Base-by-base conservation (phyloP, 2,329 filamentous ascomycete genomes). In the Rasamsonia emersonii region DNA sequence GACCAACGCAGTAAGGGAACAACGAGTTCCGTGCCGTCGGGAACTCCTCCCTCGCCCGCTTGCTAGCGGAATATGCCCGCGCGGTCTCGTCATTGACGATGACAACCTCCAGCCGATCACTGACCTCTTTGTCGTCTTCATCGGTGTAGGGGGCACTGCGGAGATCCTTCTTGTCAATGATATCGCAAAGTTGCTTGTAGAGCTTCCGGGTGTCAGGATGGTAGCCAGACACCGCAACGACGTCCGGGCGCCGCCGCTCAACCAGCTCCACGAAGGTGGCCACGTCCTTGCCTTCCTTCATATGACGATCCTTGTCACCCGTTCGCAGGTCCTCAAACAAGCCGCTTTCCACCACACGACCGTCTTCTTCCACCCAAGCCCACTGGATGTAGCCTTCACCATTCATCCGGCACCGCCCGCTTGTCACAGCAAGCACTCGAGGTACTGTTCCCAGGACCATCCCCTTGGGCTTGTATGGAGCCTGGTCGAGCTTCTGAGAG, bases 51-150 rank as follows among this genome's bases (percentile, higher is more conserved):
- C 74, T 68, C 8, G 83, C 88, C 24, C 88, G 77, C 9, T 79
- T 75, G 54, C 86, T 95, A 48, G 86, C 85, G 59, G 95, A 88
- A 64, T 95, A 98, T 3, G 96, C 73, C 26, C 91, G 78, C n/a
- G 91, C 91, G 30, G 95, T 86, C 61, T 98, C 91, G 48, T 98
- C 91, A 47, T 96, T 95, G 40, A 95, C 83, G 33, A 94, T 77
- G 18, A 96, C 70, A 7, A 96, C 82, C 37, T 96, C 89, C 18
- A 98, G 68, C 8, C 77, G 75, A 50, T 94, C 86, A 36, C 71
- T 82, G 36, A 79, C 73, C 41, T 82, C 81, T 39, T 86, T 79
- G 35, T 77, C 77, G 17, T 75, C 76, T n/a, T 89, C 82, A 42
- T 94, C 84, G 31, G 86, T 79, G 49, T 83, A 94, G n/a, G 85